Base-by-base conservation (phyloP, 23 red algal species). In the Gracilariopsis chorda region DNA sequence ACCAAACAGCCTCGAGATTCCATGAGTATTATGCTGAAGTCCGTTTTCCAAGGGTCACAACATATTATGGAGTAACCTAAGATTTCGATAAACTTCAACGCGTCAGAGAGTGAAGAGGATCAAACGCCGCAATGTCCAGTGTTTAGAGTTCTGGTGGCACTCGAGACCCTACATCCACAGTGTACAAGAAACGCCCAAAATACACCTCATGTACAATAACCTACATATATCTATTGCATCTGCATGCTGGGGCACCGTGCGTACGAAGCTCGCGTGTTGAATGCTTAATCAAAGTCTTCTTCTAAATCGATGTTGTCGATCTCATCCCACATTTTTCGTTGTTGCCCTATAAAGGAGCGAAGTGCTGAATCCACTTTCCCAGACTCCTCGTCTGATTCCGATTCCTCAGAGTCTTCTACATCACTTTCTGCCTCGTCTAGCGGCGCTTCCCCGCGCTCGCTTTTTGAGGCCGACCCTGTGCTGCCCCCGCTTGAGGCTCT, bases 231-330 rank as follows among this genome's bases (percentile, higher is more conserved):
- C 27, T 42, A 12, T 76, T 27, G n/a, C n/a, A n/a, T n/a, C n/a
- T n/a, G n/a, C n/a, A n/a, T n/a, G n/a, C n/a, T n/a, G n/a, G n/a
- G n/a, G n/a, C n/a, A n/a, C n/a, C n/a, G n/a, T n/a, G n/a, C n/a
- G n/a, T n/a, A n/a, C n/a, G n/a, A n/a, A n/a, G n/a, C n/a, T n/a
- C n/a, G n/a, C n/a, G n/a, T n/a, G n/a, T n/a, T n/a, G n/a, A n/a
- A n/a, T n/a, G n/a, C n/a, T 37, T 49, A 80, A 37, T 80, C 76
- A 13, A 74, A 48, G 41, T 77, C 42, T 56, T 88, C 83, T 42
- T 88, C 83, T 1, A 88, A 40, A 44, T 77, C 69, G 52, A 88
- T 48, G 14, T 28, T 40, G 61, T 88, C 83, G 49, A 88, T 64
- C 37, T 88, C 83, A 59, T 41, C 69, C 83, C 83, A 88, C 10